These are phyloP conservation scores for Catunica adiposa DNA, from an alignment of 2,329 filamentous ascomycete genomes.

Conservation along the genomic window DNA sequence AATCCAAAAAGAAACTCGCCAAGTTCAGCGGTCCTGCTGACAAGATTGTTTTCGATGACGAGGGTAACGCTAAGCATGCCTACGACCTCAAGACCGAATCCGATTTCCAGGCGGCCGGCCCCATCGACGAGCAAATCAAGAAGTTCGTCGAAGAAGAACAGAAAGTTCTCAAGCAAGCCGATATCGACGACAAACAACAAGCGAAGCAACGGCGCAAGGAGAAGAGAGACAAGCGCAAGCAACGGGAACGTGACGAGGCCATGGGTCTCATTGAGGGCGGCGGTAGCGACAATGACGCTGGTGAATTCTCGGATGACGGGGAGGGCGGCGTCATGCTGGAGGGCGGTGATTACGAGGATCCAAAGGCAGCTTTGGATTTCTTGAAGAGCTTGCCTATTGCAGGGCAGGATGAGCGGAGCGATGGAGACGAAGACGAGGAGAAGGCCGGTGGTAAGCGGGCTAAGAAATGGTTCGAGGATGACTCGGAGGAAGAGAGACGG, in stretches of 20 bases:
- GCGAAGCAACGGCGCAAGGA: constrained; percentile 63
- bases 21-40: constrained; percentile 77
- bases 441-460: constrained; percentile 43
- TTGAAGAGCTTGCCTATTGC: constrained; percentile 40
- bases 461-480: constrained; percentile 60
- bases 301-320: background rate
- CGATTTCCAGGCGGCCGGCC: constrained; percentile 58
- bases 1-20: constrained; percentile 83
- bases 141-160: constrained; percentile 65
- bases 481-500: constrained; percentile 22
- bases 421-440: constrained; percentile 17
- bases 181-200: constrained; percentile 66
- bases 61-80: constrained; percentile 66
- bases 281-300: constrained; percentile 16
- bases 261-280: constrained; percentile 18
- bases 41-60: constrained; percentile 83
- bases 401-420: constrained; percentile 19
- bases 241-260: constrained; percentile 35
- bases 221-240: constrained; percentile 59
- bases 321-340: constrained; percentile 18
- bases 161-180: constrained; percentile 53
- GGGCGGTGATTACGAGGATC: constrained; percentile 25
- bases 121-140: constrained; percentile 57
- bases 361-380: constrained; percentile 39
- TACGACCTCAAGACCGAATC: constrained; percentile 82